Conservation (phyloP, 2,329 filamentous ascomycete species). For the Pseudophaeomoniella oleicola region DNA sequence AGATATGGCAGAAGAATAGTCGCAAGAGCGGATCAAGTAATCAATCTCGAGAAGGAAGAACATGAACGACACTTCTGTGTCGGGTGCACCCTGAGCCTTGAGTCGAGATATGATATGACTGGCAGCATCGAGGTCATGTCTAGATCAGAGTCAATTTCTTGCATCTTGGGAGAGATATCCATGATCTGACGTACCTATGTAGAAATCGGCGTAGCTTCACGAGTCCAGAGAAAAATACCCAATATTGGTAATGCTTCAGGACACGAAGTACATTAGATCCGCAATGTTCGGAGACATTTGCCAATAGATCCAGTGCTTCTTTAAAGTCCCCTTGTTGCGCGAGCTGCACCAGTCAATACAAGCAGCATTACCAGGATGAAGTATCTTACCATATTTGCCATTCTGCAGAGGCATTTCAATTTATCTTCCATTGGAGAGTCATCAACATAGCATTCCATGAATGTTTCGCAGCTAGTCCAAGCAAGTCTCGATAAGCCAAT, state of each 20-base stretch:
- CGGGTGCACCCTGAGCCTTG: conserved; percentile 33
- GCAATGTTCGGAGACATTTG: conserved; percentile 36
- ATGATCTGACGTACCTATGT: conserved; percentile 24
- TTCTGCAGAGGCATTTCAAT: conserved; percentile 57
- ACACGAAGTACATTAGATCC: conserved; percentile 47
- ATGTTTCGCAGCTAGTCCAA: conserved; percentile 51
- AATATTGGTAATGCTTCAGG: conserved; percentile 57
- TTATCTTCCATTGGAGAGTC: conserved; percentile 59
- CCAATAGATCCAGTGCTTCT: conserved; percentile 47
- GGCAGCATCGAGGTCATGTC: conserved; percentile 42
- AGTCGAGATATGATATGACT: conserved; percentile 44
- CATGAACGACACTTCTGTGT: conserved; percentile 45
- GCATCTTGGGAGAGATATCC: conserved; percentile 13
- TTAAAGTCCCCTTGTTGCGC: conserved; percentile 56
- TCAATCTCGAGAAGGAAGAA: conserved; percentile 47
- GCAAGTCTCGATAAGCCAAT: conserved; percentile 47
- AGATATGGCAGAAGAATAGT: conserved; percentile 38
- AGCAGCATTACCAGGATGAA: not conserved
- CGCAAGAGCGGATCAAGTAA: conserved; percentile 37
- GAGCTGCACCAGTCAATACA: conserved; percentile 22
- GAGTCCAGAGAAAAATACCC: conserved; percentile 26
- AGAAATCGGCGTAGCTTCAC: conserved; percentile 26
- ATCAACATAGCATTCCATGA: conserved; percentile 57
- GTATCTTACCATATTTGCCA: conserved; percentile 44
- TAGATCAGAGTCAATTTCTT: no score